Base-by-base conservation (phyloP, 2,329 filamentous ascomycete species). In the Xylaria sp. region DNA sequence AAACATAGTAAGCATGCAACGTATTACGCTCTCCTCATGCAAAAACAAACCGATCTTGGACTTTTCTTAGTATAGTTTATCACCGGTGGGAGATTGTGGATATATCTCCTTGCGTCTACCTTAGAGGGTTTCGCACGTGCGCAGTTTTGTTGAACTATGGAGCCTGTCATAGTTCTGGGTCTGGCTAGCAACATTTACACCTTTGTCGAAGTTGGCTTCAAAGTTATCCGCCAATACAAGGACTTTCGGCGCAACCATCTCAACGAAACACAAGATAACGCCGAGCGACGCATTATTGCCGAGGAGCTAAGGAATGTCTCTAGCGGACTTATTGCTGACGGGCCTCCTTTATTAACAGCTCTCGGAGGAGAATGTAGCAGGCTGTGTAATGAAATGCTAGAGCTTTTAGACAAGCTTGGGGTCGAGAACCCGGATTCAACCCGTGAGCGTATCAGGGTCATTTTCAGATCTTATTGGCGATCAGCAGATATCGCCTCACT, bases 131-230 rank as follows among this genome's bases (percentile, higher is more conserved):
- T 40, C 13, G 37, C 37, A 13, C 4, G 13, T 40, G 37, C 13
- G 9, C 37, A 16, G 12, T 16, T 13, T 40, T 13, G 9, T 32
- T 32, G 37, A 40, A 13, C 37, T 13, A 57, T 57, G 53, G 53
- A 57, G 5, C 53, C 53, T 5, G 53, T 37, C 2, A 35, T 29
- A n/a, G 32, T 12, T 9, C 6, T 57, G 18, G 53, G 53, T 35
- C 32, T 57, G 9, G 53, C 53, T n/a, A 35, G 27, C 23, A 57
- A 37, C n/a, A 57, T 57, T 23, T 57, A 37, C 16, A 57, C 53
- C 53, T 37, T 57, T 32, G 32, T 57, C 29, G 53, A 57, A n/a
- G 53, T 57, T 21, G 53, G 53, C 18, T 57, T 57, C 12, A 57
- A 57, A 40, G 53, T n/a, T 23, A 29, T 37, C 32, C 53, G 53